A percentile compares a stretch with the other conserved stretches of the same genome.
These are phyloP conservation scores for Tylopilus sp. DNA, from an alignment of 768 basidiomycete species.

Conservation along the genomic window DNA sequence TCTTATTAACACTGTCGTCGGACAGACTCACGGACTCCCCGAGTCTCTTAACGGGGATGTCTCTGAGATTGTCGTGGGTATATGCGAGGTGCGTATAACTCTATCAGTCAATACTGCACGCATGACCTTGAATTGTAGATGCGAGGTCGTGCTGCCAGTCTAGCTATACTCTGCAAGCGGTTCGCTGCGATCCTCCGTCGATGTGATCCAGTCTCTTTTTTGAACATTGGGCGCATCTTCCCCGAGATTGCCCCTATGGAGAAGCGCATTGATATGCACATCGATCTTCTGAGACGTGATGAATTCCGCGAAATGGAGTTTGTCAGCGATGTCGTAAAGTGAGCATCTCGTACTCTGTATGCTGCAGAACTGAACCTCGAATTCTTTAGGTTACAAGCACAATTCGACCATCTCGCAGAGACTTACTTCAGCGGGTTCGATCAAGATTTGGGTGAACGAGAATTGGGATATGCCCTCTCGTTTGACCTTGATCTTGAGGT, in stretches of 20 bases:
- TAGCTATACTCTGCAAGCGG: slow-evolving; percentile 83
- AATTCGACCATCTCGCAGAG: slow-evolving; percentile 90
- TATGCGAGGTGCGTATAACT: slow-evolving; percentile 72
- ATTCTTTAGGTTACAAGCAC: slow-evolving; percentile 74
- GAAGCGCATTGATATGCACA: slow-evolving; percentile 88
- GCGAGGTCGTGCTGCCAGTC: slow-evolving; percentile 74
- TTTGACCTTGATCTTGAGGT: slow-evolving; percentile 93
- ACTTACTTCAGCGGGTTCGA: slow-evolving; percentile 81
- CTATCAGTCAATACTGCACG: background rate
- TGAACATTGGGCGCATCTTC: slow-evolving; percentile 79
- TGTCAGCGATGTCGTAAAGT: slow-evolving; percentile 87
- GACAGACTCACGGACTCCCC: slow-evolving; percentile 78
- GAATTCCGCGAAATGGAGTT: slow-evolving; percentile 95
- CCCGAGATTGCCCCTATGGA: slow-evolving; percentile 86
- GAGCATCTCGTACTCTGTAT: slow-evolving; percentile 27
- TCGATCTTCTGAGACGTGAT: slow-evolving; percentile 78
- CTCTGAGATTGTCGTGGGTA: slow-evolving; percentile 84
- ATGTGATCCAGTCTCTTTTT: slow-evolving; percentile 82
- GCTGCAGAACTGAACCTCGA: background rate
- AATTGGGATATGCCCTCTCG: slow-evolving; percentile 74
- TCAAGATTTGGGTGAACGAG: slow-evolving; percentile 87
- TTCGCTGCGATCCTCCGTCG: slow-evolving; percentile 81
- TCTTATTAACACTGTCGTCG: slow-evolving; percentile 78
- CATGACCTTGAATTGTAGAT: slow-evolving; percentile 45
- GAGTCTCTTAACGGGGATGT: slow-evolving; percentile 80